Evolutionary conservation across 2,329 filamentous ascomycete genomes (phyloP).

Genomic region (Microdochium bolleyi): DNA sequence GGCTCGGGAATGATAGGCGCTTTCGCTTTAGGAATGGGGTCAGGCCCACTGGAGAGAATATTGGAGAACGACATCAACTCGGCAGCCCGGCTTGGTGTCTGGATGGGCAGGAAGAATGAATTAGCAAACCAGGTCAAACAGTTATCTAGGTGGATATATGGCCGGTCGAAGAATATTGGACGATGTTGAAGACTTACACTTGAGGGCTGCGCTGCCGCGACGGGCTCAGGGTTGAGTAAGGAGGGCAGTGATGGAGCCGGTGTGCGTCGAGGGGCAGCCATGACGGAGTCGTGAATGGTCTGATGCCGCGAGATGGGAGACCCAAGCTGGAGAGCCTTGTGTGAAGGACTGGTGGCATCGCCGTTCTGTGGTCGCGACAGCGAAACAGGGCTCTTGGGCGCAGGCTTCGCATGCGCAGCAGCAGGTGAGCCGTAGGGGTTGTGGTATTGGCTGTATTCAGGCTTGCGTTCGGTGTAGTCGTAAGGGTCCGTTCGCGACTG

Average conservation of each 20-base stretch:
- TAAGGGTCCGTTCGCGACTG: slow-evolving; percentile 43
- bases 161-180: not conserved
- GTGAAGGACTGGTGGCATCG: slow-evolving; percentile 15
- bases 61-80: slow-evolving; percentile 96
- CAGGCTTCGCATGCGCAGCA: slow-evolving; percentile 18
- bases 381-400: slow-evolving; percentile 18
- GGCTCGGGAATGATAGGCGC: slow-evolving; percentile 26
- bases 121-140: slow-evolving; percentile 2
- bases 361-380: slow-evolving; percentile 24
- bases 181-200: slow-evolving; percentile 15
- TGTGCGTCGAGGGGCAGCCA: slow-evolving; percentile 14
- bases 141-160: not conserved
- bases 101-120: slow-evolving; percentile 2
- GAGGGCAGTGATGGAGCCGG: slow-evolving; percentile 20
- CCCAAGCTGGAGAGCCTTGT: slow-evolving; percentile 18
- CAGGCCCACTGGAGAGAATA: slow-evolving; percentile 69
- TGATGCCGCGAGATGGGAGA: slow-evolving; percentile 20
- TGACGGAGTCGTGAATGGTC: slow-evolving; percentile 13
- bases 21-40: slow-evolving; percentile 51
- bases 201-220: slow-evolving; percentile 12
- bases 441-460: slow-evolving; percentile 28
- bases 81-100: slow-evolving; percentile 67
- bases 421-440: slow-evolving; percentile 22
- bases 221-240: slow-evolving; percentile 22
- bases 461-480: slow-evolving; percentile 30